Percentiles rank a stretch among this genome's conserved stretches.
Evolutionary conservation across 2,329 filamentous ascomycete genomes (phyloP).

Genomic region (Alternaria hordeiaustralica): DNA sequence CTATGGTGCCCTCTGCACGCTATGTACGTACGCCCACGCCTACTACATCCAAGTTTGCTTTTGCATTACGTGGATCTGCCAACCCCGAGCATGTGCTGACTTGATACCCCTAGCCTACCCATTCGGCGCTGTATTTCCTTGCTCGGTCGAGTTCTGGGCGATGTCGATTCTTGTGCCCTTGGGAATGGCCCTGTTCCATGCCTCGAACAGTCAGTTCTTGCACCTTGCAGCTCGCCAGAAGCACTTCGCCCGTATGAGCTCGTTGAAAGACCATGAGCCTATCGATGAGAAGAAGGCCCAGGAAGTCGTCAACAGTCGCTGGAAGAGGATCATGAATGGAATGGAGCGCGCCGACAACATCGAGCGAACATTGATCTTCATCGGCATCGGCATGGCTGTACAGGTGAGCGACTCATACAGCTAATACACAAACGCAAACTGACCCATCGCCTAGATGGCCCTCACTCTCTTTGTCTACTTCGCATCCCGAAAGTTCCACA

Average conservation of each 20-base stretch:
- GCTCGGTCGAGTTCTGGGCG: slow-evolving; percentile 39
- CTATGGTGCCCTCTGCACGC: slow-evolving; percentile 26
- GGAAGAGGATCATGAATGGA: slow-evolving; percentile 31
- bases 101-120: slow-evolving; percentile 25
- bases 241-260: slow-evolving; percentile 35
- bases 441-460: slow-evolving; percentile 17
- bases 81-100: not conserved
- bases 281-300: slow-evolving; percentile 34
- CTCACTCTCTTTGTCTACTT: slow-evolving; percentile 42
- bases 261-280: slow-evolving; percentile 28
- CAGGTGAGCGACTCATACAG: slow-evolving; percentile 26
- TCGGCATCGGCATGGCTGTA: slow-evolving; percentile 34
- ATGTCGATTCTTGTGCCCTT: not conserved
- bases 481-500: slow-evolving; percentile 43
- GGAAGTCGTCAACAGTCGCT: slow-evolving; percentile 30
- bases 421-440: not conserved
- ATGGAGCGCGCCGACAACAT: slow-evolving; percentile 35
- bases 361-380: slow-evolving; percentile 34
- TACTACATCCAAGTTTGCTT: not conserved
- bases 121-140: slow-evolving; percentile 31
- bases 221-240: slow-evolving; percentile 43
- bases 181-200: slow-evolving; percentile 37
- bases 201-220: slow-evolving; percentile 45
- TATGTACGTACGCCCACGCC: slow-evolving; percentile 16
- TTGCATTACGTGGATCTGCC: not conserved